Conservation (phyloP, 495 filamentous ascomycete genomes). For the Annulohypoxylon stygium region DNA sequence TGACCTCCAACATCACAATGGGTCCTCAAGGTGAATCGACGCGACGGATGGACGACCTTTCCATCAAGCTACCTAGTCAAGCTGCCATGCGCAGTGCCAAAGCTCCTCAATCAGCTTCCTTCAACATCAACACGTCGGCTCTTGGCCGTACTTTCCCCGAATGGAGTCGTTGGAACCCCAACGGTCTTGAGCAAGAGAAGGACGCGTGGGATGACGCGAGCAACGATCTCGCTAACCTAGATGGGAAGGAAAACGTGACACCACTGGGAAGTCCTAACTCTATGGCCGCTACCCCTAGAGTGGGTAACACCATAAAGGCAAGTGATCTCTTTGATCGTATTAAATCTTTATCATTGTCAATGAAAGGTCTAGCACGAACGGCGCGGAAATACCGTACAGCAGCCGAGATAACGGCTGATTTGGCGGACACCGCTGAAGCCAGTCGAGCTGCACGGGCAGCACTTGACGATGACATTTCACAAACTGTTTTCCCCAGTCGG, state of each 20-base stretch:
- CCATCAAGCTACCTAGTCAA: slow-evolving; percentile 37
- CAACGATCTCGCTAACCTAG: slow-evolving; percentile 26
- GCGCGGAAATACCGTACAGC: not conserved
- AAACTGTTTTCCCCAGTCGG: not conserved
- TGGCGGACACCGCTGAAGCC: not conserved
- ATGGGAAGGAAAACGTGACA: slow-evolving; percentile 58
- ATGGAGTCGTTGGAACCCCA: slow-evolving; percentile 56
- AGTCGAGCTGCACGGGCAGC: slow-evolving; percentile 5
- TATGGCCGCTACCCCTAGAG: slow-evolving; percentile 31
- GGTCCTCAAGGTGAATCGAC: slow-evolving; percentile 62
- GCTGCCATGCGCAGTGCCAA: slow-evolving; percentile 31
- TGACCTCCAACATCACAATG: slow-evolving; percentile 62
- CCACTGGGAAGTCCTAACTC: slow-evolving; percentile 45
- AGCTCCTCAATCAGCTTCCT: slow-evolving; percentile 30
- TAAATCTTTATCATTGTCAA: not conserved
- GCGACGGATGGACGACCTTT: slow-evolving; percentile 50
- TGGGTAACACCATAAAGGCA: slow-evolving; percentile 29
- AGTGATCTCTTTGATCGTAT: slow-evolving; percentile 13
- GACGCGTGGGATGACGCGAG: slow-evolving; percentile 44
- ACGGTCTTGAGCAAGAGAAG: slow-evolving; percentile 40
- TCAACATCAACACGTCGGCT: slow-evolving; percentile 70
- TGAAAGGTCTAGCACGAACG: not conserved
- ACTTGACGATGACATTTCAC: not conserved
- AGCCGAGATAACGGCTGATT: not conserved
- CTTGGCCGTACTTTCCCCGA: slow-evolving; percentile 74